These are phyloP conservation scores for Fusarium sp. DNA, from an alignment of 2,329 filamentous ascomycete species.

Conservation along the genomic window DNA sequence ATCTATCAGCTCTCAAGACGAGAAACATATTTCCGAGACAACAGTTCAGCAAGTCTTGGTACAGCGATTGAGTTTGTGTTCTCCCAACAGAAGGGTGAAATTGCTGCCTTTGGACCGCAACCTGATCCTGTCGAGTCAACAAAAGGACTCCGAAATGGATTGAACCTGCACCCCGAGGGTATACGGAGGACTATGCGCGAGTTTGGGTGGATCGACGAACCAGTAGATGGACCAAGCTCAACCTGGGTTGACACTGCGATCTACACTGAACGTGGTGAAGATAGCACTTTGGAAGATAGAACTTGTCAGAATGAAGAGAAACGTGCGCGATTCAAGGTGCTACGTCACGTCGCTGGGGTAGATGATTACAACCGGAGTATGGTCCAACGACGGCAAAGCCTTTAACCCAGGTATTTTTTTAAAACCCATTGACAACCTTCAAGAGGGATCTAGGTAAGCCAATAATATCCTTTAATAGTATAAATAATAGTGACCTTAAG, in stretches of 20 bases:
- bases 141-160: neutral
- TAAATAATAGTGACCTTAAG: no score
- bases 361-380: no score
- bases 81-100: neutral
- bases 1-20: neutral
- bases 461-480: no score
- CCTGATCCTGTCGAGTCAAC: neutral
- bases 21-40: neutral
- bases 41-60: neutral
- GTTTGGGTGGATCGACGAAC: neutral
- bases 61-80: conserved; percentile 7
- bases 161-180: no score
- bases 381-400: no score
- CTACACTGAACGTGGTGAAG: neutral
- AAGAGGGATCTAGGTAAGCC: no score
- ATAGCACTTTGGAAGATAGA: neutral
- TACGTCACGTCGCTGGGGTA: neutral
- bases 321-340: neutral
- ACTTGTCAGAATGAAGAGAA: neutral
- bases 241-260: neutral
- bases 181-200: neutral
- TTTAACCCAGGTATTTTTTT: no score
- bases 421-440: no score
- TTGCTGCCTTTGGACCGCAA: neutral
- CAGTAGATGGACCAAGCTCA: neutral